phyloP scores from a whole-genome alignment of 129 eudicot species.

The Chrysanthemum seticuspe region DNA sequence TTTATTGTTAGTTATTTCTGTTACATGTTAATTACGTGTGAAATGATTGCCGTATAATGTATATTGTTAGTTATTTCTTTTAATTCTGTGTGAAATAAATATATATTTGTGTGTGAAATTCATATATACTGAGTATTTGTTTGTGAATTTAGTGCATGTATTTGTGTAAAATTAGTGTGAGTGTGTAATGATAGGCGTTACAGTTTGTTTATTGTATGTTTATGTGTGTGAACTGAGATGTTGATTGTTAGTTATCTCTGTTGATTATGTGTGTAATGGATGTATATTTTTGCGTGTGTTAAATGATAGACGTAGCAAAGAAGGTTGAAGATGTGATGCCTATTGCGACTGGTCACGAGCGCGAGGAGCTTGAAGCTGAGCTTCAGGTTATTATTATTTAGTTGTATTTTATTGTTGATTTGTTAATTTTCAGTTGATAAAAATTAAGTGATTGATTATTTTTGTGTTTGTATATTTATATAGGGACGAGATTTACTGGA shows the following conservation, averaged over 20 bases:
- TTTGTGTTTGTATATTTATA: slow-evolving; percentile 4
- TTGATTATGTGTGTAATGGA: too few species aligned
- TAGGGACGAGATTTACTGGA: slow-evolving; percentile 54
- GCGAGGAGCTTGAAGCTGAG: slow-evolving; percentile 75
- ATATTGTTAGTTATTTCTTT: too few species aligned
- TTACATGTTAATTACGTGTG: too few species aligned
- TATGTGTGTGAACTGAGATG: too few species aligned
- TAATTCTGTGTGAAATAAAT: background rate
- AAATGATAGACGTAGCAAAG: slow-evolving; percentile 25
- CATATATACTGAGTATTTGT: background rate
- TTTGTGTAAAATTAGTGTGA: too few species aligned
- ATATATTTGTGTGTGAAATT: slow-evolving; percentile 1
- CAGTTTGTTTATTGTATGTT: too few species aligned
- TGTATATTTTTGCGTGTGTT: too few species aligned
- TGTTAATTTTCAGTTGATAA: background rate
- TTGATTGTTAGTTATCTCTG: too few species aligned
- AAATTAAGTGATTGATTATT: background rate
- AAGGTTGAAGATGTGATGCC: slow-evolving; percentile 65
- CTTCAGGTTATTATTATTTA: slow-evolving; percentile 37
- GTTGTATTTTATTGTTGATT: background rate
- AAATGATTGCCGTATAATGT: too few species aligned
- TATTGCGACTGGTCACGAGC: slow-evolving; percentile 73
- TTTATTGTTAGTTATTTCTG: too few species aligned
- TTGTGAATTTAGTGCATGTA: too few species aligned
- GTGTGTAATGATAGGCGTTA: too few species aligned